phyloP scores from a whole-genome alignment of 352 stramenopile species.

The Paralagenidium karlingii region DNA sequence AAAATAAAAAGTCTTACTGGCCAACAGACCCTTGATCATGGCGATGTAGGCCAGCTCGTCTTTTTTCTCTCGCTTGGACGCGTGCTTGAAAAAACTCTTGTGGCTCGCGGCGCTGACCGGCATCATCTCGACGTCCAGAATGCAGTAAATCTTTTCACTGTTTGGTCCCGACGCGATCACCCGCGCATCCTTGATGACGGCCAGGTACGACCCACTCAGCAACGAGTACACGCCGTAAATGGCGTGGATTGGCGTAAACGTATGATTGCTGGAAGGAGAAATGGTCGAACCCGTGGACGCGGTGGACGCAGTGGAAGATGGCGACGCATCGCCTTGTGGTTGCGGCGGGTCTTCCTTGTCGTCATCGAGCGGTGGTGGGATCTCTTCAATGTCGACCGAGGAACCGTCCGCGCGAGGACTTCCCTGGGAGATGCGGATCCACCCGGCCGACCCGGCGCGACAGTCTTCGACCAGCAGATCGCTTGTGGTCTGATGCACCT shows the following conservation, averaged over 20 bases:
- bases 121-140: constrained; percentile 31
- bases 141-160: constrained; percentile 49
- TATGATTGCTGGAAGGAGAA: not conserved
- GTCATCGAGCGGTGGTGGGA: not conserved
- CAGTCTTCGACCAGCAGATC: constrained; percentile 76
- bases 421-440: constrained; percentile 7
- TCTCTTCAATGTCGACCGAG: not conserved
- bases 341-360: not conserved
- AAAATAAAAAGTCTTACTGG: constrained; percentile 51
- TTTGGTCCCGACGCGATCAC: constrained; percentile 41
- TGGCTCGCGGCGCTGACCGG: constrained; percentile 32
- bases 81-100: constrained; percentile 37
- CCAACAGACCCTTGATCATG: constrained; percentile 33
- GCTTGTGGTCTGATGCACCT: constrained; percentile 50
- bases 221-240: constrained; percentile 56
- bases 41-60: constrained; percentile 42
- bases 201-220: constrained; percentile 37
- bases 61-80: constrained; percentile 31
- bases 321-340: not conserved
- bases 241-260: constrained; percentile 24
- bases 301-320: not conserved
- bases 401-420: not conserved
- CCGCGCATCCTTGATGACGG: constrained; percentile 38
- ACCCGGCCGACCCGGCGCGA: constrained; percentile 41
- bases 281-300: too few species aligned